Evolutionary conservation across 345 rosid genomes (phyloP), one percentile per base, ranked within the genome.

Genomic region (Euphorbia tirucalli): DNA sequence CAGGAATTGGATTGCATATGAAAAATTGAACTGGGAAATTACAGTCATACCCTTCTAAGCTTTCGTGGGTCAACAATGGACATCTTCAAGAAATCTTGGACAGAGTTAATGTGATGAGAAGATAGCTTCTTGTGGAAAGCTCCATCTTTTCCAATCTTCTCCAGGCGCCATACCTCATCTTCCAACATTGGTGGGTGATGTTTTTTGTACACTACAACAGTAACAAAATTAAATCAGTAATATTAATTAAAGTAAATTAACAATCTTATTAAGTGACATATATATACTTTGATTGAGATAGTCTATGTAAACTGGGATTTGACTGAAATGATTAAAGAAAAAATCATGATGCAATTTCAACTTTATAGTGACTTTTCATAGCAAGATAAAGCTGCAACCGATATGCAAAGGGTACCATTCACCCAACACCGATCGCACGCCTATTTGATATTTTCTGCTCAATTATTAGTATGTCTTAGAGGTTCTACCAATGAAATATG

Each of bases 131-230:
- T 90, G 79, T 93, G 97, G 74, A 93, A 93, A 49, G 90, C 89
- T 39, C 98, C 98, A 46, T 80, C 96, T 84, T 91, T 93, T 24
- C 94, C 94, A 30, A 93, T 90, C 82, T 88, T 93, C 83, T 87
- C 85, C 8, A 90, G 90, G 43, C 98, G 88, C 97, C 98, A 90
- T 32, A 93, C 96, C 43, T 93, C 90, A 71, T 93, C 98, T 3
- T 78, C 81, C 50, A 93, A 71, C 83, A 67, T 74, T 61, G 98
- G 98, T 24, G 98, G 98, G 77, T 88, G 79, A 77, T 93, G 94
- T 78, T 93, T 93, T 93, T 87, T 91, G 89, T 93, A 93, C 83
- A 90, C 98, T 91, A 69, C 74, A 73, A 35, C n/a, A n/a, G n/a
- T n/a, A n/a, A n/a, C n/a, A n/a, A n/a, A n/a, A n/a, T n/a, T n/a